Base-by-base conservation (phyloP, 306 rosid genomes). In the Gleditsia sinensis region DNA sequence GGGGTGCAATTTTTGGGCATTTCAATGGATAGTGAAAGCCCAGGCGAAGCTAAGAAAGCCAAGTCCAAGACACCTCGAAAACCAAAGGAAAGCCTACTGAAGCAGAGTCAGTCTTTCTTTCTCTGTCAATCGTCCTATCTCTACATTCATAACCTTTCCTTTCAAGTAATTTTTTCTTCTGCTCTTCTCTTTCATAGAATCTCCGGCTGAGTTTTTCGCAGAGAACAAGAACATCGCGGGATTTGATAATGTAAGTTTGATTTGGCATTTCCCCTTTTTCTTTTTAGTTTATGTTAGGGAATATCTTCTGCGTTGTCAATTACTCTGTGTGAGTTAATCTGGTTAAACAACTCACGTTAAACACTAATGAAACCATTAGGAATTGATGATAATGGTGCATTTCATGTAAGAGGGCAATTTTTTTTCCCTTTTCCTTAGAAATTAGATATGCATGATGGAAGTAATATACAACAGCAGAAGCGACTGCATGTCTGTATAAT, bases 181-280 rank as follows among this genome's bases (percentile, higher is more conserved):
- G 2, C 28, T 67, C 55, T 32, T 58, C 39, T 5, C 57, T 21
- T 75, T 69, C 71, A 82, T 74, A 94, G 97, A 94, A 79, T 94
- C 98, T 49, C 98, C 97, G 3, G 98, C 98, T 14, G 97, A 94
- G 74, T 94, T 91, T 81, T 91, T 94, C 57, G 98, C 97, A 0
- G 97, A 94, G 88, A 94, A 94, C 83, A 94, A 94, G 86, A 91
- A 94, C 71, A 94, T 94, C 42, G 98, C 98, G 51, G 97, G 98
- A 37, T 94, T 94, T 78, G 98, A 94, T 67, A 91, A 91, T 72
- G 98, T 91, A 72, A 78, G 82, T 34, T 8, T 42, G 36, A 25
- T 75, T 61, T 23, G 50, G 3, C 3, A 24, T 7, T 65, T 24
- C 25, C 33, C n/a, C 19, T n/a, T 70, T 42, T 36, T 27, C 66